Evolutionary conservation across 1,284 basidiomycete genomes (phyloP).

Genomic region (Pseudozyma flocculosa): DNA sequence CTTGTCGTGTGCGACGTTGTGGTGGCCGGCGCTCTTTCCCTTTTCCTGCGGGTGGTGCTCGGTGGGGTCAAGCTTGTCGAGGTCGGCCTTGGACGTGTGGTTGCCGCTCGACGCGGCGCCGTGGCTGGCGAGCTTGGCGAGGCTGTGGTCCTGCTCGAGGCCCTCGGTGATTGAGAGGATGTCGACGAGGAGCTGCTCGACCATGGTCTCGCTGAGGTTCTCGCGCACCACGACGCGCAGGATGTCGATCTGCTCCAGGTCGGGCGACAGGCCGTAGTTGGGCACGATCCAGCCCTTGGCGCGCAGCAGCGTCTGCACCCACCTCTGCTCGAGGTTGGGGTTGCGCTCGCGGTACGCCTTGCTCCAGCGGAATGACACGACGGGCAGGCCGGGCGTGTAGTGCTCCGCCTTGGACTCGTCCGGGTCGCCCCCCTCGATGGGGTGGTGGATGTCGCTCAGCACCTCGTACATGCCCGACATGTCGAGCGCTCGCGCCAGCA

Average conservation of each 20-base stretch:
- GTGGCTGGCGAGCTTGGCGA: slow-evolving; percentile 17
- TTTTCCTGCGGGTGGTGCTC: slow-evolving; percentile 5
- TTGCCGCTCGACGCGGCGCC: no score
- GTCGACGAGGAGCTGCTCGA: slow-evolving; percentile 52
- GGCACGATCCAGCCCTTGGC: slow-evolving; percentile 70
- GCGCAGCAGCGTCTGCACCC: slow-evolving; percentile 80
- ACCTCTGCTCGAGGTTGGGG: slow-evolving; percentile 68
- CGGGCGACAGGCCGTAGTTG: slow-evolving; percentile 51
- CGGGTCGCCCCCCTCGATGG: slow-evolving; percentile 11
- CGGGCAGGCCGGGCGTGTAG: slow-evolving; percentile 79
- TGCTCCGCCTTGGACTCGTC: slow-evolving; percentile 61
- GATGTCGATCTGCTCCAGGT: slow-evolving; percentile 45
- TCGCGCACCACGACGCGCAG: slow-evolving; percentile 55
- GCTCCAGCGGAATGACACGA: slow-evolving; percentile 84
- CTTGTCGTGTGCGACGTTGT: slow-evolving; percentile 30
- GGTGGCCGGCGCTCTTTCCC: slow-evolving; percentile 2
- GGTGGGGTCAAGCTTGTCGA: slow-evolving; percentile 3
- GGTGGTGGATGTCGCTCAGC: slow-evolving; percentile 61
- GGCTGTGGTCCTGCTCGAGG: slow-evolving; percentile 27
- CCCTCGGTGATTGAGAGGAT: slow-evolving; percentile 48
- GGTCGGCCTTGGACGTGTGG: slow-evolving; percentile 1
- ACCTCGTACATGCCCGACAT: slow-evolving; percentile 71
- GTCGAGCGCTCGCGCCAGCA: slow-evolving; percentile 83
- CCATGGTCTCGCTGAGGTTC: slow-evolving; percentile 49
- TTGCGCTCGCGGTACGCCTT: slow-evolving; percentile 62